Evolutionary conservation across 2,329 filamentous ascomycete genomes (phyloP), one percentile per base, ranked within the genome.

Genomic region (Lasiodiplodia gonubiensis): DNA sequence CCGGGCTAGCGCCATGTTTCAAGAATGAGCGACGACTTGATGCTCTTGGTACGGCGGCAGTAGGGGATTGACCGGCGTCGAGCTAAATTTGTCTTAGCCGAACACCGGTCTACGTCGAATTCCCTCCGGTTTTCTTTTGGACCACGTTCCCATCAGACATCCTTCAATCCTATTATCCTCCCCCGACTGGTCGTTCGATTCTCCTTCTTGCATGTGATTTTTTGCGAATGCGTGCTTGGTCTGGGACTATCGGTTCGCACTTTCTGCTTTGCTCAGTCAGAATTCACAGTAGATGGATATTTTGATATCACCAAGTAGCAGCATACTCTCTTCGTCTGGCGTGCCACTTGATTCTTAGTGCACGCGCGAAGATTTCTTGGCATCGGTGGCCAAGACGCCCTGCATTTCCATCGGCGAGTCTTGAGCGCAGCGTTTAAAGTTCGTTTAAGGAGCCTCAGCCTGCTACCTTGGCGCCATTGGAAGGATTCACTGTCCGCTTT

Each of bases 31-130:
- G 53, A 67, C 65, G 65, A 67, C 65, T 46, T 67, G 65, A 60
- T 67, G 65, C 55, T 67, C 65, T 67, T 67, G 65, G 65, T 67
- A 57, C 65, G 54, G 55, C 55, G 54, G 55, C 54, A 55, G 65
- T 48, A 53, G 65, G 65, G 55, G 60, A 67, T 57, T 48, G 54
- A 53, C 65, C 35, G 48, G 48, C 65, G 51, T 25, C 21, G 33
- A 60, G 54, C 54, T 60, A 48, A 67, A 61, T 55, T 35, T 46
- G 25, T 67, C 35, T 67, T 49, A 61, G 52, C 64, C 53, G 64
- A 66, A 30, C 30, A 63, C 35, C 42, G 33, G 49, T 35, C 39
- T 48, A 30, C 53, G 51, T 55, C 63, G 54, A 54, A 59, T 57
- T 59, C 12, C 63, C 55, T 65, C 57, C 33, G 57, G 57, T 63